These are phyloP conservation scores for Dictyostelium firmibasis DNA, from an alignment of 78 protist genomes.

Conservation along the genomic window DNA sequence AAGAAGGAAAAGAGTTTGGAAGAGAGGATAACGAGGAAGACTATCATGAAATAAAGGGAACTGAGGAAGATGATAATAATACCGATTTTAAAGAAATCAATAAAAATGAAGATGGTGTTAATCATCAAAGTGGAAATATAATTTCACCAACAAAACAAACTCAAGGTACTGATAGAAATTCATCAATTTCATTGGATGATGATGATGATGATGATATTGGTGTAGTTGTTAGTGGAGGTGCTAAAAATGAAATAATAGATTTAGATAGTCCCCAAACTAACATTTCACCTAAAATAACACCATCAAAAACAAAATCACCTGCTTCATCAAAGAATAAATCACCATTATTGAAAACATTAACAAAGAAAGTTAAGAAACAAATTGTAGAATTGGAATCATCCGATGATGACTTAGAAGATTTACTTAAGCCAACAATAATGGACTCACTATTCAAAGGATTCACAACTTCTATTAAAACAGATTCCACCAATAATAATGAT, in stretches of 20 bases:
- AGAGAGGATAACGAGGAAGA: too few relatives aligned
- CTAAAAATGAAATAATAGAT: background rate
- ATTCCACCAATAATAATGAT: background rate
- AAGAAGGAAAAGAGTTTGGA: background rate
- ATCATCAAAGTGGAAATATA: background rate
- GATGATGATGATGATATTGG: background rate
- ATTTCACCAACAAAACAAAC: background rate
- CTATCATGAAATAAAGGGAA: too few relatives aligned
- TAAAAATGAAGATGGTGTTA: background rate
- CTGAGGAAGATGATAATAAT: too few relatives aligned
- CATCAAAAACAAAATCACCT: background rate
- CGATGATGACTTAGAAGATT: background rate
- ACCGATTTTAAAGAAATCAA: background rate
- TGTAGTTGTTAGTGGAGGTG: too few relatives aligned
- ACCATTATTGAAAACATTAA: background rate
- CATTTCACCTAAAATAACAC: background rate
- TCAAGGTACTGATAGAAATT: background rate
- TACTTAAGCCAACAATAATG: background rate
- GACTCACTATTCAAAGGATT: background rate
- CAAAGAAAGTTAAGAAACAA: background rate
- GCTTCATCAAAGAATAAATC: background rate
- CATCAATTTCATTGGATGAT: background rate
- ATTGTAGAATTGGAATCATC: background rate
- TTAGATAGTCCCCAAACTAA: background rate
- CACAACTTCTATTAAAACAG: background rate